Conservation (phyloP, 2,329 filamentous ascomycete species). For the Aureobasidium zeae region DNA sequence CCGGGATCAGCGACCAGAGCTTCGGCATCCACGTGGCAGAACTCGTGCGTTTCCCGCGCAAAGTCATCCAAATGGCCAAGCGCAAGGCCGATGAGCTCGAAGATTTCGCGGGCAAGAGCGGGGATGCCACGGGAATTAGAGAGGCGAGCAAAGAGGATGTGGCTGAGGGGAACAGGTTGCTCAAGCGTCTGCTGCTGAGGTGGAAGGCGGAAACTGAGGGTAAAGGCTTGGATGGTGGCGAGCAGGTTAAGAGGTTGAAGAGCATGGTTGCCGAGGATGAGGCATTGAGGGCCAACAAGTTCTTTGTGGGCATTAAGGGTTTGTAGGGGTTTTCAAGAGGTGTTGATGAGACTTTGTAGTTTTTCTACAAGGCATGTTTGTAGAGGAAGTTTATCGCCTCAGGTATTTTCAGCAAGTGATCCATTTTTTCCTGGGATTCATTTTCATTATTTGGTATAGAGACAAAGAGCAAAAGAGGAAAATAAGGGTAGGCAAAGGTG, state of each 20-base stretch:
- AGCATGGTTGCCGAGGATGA: conserved; percentile 68
- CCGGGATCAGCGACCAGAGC: conserved; percentile 90
- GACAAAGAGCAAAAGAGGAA: background rate
- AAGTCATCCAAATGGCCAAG: conserved; percentile 98
- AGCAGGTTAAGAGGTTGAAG: conserved; percentile 58
- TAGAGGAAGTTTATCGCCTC: no score
- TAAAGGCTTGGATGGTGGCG: conserved; percentile 51
- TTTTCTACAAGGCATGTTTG: no score
- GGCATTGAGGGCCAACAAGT: conserved; percentile 52
- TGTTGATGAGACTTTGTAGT: no score
- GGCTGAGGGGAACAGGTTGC: conserved; percentile 72
- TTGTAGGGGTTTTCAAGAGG: no score
- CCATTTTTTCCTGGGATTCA: no score
- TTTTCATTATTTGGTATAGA: no score
- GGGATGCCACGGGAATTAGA: conserved; percentile 39
- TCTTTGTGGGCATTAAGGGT: conserved; percentile 53
- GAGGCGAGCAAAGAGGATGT: conserved; percentile 75
- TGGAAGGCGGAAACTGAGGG: conserved; percentile 68
- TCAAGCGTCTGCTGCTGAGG: conserved; percentile 71
- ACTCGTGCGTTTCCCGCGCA: conserved; percentile 88
- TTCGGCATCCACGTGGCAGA: conserved; percentile 98
- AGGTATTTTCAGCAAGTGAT: no score
- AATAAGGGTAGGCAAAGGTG: background rate
- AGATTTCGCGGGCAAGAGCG: conserved; percentile 78
- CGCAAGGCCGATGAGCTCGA: conserved; percentile 96